phyloP scores from a whole-genome alignment of 2,329 filamentous ascomycete species.

The Botrytis squamosa region DNA sequence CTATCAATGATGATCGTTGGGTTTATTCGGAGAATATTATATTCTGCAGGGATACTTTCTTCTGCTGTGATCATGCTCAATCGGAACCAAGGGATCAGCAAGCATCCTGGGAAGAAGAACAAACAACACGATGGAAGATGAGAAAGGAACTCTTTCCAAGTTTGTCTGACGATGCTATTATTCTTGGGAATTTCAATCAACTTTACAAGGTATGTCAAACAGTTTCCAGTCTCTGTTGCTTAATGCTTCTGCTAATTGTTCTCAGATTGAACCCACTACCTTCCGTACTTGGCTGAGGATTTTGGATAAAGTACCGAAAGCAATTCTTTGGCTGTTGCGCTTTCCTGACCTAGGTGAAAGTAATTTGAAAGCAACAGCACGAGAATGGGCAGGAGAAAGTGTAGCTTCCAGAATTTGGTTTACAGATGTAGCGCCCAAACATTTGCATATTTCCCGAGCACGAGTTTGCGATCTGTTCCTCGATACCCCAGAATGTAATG shows the following conservation, averaged over 20 bases:
- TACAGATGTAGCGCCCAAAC: slow-evolving; percentile 94
- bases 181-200: slow-evolving; percentile 97
- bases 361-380: slow-evolving; percentile 78
- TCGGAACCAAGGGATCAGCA: slow-evolving; percentile 73
- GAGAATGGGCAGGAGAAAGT: slow-evolving; percentile 77
- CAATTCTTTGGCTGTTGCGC: slow-evolving; percentile 91
- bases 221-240: neutral
- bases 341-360: slow-evolving; percentile 92
- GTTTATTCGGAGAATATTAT: slow-evolving; percentile 97
- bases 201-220: slow-evolving; percentile 78
- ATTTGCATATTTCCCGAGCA: slow-evolving; percentile 87
- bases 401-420: slow-evolving; percentile 88
- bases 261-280: slow-evolving; percentile 90
- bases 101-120: slow-evolving; percentile 81
- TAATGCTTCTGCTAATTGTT: slow-evolving; percentile 4
- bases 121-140: slow-evolving; percentile 82
- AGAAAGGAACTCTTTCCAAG: slow-evolving; percentile 86
- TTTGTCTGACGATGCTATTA: slow-evolving; percentile 78
- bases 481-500: slow-evolving; percentile 97
- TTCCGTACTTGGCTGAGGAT: slow-evolving; percentile 96
- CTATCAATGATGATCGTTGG: slow-evolving; percentile 68
- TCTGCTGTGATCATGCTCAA: slow-evolving; percentile 93
- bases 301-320: slow-evolving; percentile 77
- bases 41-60: slow-evolving; percentile 92
- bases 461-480: slow-evolving; percentile 92